Percentiles rank a stretch among this genome's conserved stretches.
Conservation (phyloP, 306 rosid genomes). For the Begonia peltatifolia region DNA sequence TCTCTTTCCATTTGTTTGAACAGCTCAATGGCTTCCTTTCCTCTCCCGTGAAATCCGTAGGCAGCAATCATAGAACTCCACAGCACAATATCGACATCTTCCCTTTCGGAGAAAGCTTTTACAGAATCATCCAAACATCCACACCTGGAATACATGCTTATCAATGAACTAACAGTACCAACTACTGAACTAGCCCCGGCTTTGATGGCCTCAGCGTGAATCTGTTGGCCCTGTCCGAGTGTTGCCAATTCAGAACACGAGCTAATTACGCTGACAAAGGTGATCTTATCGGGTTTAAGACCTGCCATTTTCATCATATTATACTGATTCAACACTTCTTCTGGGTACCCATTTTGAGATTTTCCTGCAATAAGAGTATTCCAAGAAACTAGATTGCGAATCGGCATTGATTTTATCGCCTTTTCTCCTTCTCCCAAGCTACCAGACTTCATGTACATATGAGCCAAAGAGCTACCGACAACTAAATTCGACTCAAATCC, state of each 20-base stretch:
- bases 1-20: constrained; percentile 34
- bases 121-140: constrained; percentile 35
- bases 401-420: no score
- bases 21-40: constrained; percentile 22
- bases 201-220: constrained; percentile 36
- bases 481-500: no score
- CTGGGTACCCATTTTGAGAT: no score
- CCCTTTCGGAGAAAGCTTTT: constrained; percentile 14
- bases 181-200: constrained; percentile 26
- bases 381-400: no score
- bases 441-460: no score
- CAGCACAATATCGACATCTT: constrained; percentile 15
- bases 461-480: no score
- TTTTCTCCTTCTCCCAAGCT: no score
- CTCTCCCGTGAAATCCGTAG: constrained; percentile 46
- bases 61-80: constrained; percentile 65
- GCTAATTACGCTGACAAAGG: no score
- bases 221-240: constrained; percentile 45
- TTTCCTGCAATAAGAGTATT: no score
- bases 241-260: constrained; percentile 45
- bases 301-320: no score
- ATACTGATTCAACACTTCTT: no score
- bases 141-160: constrained; percentile 37
- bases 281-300: no score
- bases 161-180: constrained; percentile 26